Base-by-base conservation (phyloP, 2,329 filamentous ascomycete genomes). In the Fusarium ambrosium region DNA sequence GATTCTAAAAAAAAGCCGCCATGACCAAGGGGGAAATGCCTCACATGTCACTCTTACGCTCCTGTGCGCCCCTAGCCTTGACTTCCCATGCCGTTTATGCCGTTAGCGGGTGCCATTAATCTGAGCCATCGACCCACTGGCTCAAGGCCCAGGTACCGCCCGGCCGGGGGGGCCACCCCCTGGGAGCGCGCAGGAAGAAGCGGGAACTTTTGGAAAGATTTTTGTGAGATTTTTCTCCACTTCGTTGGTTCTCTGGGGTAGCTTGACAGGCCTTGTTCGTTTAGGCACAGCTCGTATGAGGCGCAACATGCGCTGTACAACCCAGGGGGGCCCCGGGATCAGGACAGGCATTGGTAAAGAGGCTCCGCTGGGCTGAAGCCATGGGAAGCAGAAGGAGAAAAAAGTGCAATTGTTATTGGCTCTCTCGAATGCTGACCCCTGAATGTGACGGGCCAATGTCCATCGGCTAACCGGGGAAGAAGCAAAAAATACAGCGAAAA, bases 131-230 rank as follows among this genome's bases (percentile, higher is more conserved):
- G 43, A 45, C 60, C 60, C 60, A 62, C 41, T 18, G 20, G 22
- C 7, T 41, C 59, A 48, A 48, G 18, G 48, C n/a, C 48, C 48
- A 55, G 48, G 48, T 55, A 55, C 48, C 48, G 48, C 48, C 27
- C 18, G 18, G 48, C 16, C 18, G 48, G 27, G 48, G 24, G 24
- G 24, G 24, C n/a, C n/a, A n/a, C n/a, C n/a, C n/a, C 48, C 48
- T 32, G 18, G 18, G 48, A 32, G 10, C 20, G 6, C 18, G 9
- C 24, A 39, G 56, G 55, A 32, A 58, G 14, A 58, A 18, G 56
- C 36, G 34, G 56, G 56, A 59, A 59, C 56, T 59, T 59, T 59
- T 59, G 56, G 32, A n/a, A 18, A 59, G 55, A 59, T 58, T 59
- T 59, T 36, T 36, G 48, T 53, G 48, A 55, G 48, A 55, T 55